Conservation (phyloP, 352 stramenopile genomes). For the Pythium dissimile region DNA sequence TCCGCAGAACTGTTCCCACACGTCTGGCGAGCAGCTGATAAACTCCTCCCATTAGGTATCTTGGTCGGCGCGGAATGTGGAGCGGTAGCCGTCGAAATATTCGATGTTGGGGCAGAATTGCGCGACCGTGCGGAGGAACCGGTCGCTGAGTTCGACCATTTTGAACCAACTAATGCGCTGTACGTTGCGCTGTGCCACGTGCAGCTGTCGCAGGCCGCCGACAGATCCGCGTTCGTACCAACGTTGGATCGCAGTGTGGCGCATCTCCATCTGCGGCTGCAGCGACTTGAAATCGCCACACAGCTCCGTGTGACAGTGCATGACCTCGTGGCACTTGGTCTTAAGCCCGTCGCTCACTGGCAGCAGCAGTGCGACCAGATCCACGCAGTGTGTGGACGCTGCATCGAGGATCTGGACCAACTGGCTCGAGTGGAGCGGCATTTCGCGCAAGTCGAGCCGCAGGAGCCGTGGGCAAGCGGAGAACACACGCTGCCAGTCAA, state of each 20-base stretch:
- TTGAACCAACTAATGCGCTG: neutral
- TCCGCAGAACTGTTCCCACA: neutral
- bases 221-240: slow-evolving; percentile 16
- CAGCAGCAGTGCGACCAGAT: slow-evolving; percentile 37
- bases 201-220: slow-evolving; percentile 30
- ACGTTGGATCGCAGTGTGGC: slow-evolving; percentile 28
- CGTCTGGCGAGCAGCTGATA: neutral
- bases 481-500: slow-evolving; percentile 41
- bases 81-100: slow-evolving; percentile 5
- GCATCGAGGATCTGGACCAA: slow-evolving; percentile 36
- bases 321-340: neutral
- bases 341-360: slow-evolving; percentile 25
- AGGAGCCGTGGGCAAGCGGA: slow-evolving; percentile 31
- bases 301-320: neutral
- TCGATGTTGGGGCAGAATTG: slow-evolving; percentile 4
- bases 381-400: slow-evolving; percentile 25
- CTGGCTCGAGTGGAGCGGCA: slow-evolving; percentile 40
- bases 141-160: slow-evolving; percentile 12
- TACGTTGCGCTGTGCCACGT: slow-evolving; percentile 22
- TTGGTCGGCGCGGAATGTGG: neutral
- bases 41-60: slow-evolving; percentile 1
- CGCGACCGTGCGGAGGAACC: neutral
- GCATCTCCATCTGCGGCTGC: slow-evolving; percentile 33
- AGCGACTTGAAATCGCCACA: neutral
- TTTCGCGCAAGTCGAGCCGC: slow-evolving; percentile 36